Base-by-base conservation (phyloP, 768 basidiomycete species). In the Leccinum fibrillosum region DNA sequence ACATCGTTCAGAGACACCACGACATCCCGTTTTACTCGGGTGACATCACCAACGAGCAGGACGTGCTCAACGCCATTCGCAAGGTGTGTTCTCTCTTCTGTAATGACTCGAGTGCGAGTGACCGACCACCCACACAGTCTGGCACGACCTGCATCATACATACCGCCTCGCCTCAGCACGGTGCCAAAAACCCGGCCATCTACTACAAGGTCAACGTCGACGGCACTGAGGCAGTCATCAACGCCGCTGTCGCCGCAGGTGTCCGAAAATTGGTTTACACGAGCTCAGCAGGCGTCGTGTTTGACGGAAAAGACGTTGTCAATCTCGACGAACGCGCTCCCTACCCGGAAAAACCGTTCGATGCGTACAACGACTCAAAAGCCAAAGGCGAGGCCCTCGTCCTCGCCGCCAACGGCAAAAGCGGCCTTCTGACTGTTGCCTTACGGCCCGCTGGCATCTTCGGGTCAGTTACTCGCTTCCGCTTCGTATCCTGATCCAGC, bases 291-390 rank as follows among this genome's bases (percentile, higher is more conserved):
- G 92, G 94, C 34, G 90, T 96, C 17, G 84, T 92, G 4, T 98
- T 92, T 76, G 87, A 91, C 57, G 94, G 94, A 0, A 75, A 75
- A 17, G 85, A 94, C 72, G 79, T 94, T 53, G 82, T 90, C 58
- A 85, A 93, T 68, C 83, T 89, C 30, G 97, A 99, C 73, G 97
- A 99, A 75, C 85, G 97, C 9, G 72, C 90, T 42, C 83, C 86
- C 0, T 80, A 82, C 58, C 92, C 93, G 0, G 81, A 82, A 44
- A 82, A 83, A 37, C 84, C 86, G 4, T 79, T 94, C 72, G 94
- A 98, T 71, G 88, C 90, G 0, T 99, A 99, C 75, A 98, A 95
- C 69, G 89, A 90, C 58, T 93, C 94, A 12, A 99, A 99, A 74
- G 90, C 89, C 12, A 82, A 89, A 70, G 95, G 90, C 0, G 96